Evolutionary conservation across 495 filamentous ascomycete genomes (phyloP).

Genomic region (Neurospora terricola): DNA sequence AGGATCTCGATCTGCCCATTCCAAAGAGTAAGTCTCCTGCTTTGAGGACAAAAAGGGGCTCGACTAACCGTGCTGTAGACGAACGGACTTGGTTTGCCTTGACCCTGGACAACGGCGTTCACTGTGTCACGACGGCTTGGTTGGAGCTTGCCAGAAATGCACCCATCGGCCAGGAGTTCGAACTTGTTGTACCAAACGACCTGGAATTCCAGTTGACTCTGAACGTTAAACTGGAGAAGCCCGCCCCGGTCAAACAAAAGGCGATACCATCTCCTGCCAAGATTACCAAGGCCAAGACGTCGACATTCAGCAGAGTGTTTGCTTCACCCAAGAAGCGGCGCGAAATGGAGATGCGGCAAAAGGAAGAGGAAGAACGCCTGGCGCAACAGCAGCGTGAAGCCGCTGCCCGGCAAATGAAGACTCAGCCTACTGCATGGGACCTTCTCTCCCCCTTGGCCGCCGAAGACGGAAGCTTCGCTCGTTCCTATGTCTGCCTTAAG

Average conservation of each 20-base stretch:
- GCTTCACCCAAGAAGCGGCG: slow-evolving; percentile 91
- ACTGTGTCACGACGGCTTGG: slow-evolving; percentile 96
- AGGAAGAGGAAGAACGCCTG: slow-evolving; percentile 59
- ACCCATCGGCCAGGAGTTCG: slow-evolving; percentile 96
- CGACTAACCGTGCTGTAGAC: slow-evolving; percentile 40
- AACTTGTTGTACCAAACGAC: slow-evolving; percentile 92
- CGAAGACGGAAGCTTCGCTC: slow-evolving; percentile 83
- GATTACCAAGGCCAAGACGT: slow-evolving; percentile 54
- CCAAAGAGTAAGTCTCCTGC: slow-evolving; percentile 61
- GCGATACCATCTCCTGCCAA: slow-evolving; percentile 48
- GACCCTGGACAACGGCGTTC: slow-evolving; percentile 91
- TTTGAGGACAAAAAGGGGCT: neutral
- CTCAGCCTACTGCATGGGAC: slow-evolving; percentile 68
- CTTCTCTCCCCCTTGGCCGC: slow-evolving; percentile 76
- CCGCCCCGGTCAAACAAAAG: slow-evolving; percentile 41
- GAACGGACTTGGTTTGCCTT: slow-evolving; percentile 88
- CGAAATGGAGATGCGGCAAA: slow-evolving; percentile 74
- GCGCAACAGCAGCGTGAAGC: slow-evolving; percentile 60
- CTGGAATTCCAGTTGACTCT: slow-evolving; percentile 95
- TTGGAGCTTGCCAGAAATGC: slow-evolving; percentile 85
- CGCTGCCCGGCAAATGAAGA: slow-evolving; percentile 44
- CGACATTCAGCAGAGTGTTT: slow-evolving; percentile 84
- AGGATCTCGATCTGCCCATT: slow-evolving; percentile 84
- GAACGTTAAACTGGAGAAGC: slow-evolving; percentile 85
- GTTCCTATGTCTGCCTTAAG: slow-evolving; percentile 85